Evolutionary conservation across 257 asterid genomes (phyloP).

Genomic region (Craterostigma plantagineum): DNA sequence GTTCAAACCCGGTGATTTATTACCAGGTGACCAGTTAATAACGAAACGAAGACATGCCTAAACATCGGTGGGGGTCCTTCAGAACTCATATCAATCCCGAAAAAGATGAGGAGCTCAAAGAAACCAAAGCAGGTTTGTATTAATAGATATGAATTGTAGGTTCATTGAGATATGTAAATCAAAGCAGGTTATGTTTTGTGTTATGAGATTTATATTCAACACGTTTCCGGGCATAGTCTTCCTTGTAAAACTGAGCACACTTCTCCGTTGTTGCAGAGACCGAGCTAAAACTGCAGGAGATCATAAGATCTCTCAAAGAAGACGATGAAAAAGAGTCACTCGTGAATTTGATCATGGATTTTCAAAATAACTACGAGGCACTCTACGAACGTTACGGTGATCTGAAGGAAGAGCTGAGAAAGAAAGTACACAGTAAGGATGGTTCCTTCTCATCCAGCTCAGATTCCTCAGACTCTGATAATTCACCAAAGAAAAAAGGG

Average conservation of each 20-base stretch:
- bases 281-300: slow-evolving; percentile 56
- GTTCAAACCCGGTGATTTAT: no score
- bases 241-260: no score
- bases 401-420: slow-evolving; percentile 56
- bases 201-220: no score
- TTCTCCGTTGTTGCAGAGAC: slow-evolving; percentile 55
- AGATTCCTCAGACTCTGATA: slow-evolving; percentile 61
- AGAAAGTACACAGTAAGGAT: slow-evolving; percentile 25
- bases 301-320: slow-evolving; percentile 36
- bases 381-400: slow-evolving; percentile 59
- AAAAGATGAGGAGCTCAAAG: slow-evolving; percentile 57
- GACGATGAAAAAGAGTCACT: slow-evolving; percentile 42
- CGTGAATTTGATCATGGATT: slow-evolving; percentile 35
- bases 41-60: slow-evolving; percentile 34
- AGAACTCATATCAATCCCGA: slow-evolving; percentile 39
- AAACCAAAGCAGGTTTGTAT: slow-evolving; percentile 46
- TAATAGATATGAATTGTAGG: background rate
- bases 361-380: slow-evolving; percentile 48
- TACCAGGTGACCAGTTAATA: slow-evolving; percentile 13
- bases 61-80: slow-evolving; percentile 34
- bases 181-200: background rate
- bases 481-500: slow-evolving; percentile 21
- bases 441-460: slow-evolving; percentile 61
- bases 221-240: background rate
- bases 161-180: slow-evolving; percentile 2